Evolutionary conservation across 2,329 filamentous ascomycete species (phyloP).

Genomic region (Sarocladiaceae sp.): DNA sequence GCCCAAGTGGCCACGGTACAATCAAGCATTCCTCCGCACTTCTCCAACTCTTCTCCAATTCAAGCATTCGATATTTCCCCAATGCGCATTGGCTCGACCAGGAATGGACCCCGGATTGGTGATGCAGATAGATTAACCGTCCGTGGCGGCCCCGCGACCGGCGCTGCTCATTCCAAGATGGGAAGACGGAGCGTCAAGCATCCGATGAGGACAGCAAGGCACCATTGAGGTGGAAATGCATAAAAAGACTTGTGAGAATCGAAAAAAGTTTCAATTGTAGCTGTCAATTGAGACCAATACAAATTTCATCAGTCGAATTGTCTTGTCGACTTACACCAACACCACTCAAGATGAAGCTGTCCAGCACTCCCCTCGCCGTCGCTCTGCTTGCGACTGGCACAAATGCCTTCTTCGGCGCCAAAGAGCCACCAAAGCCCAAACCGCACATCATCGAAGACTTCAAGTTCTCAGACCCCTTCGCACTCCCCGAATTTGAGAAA

Average conservation of each 20-base stretch:
- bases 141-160: conserved; percentile 5
- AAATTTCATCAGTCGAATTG: background rate
- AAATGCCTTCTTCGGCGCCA: conserved; percentile 21
- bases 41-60: conserved; percentile 1
- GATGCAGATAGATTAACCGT: conserved; percentile 6
- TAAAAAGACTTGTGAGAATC: conserved; percentile 6
- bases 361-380: conserved; percentile 10
- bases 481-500: conserved; percentile 18
- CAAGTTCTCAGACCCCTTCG: conserved; percentile 35
- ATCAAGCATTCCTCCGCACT: no score
- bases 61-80: no score
- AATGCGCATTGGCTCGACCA: conserved; percentile 5
- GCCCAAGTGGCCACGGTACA: no score
- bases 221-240: conserved; percentile 4
- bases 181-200: conserved; percentile 20
- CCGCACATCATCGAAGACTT: conserved; percentile 32
- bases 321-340: no score
- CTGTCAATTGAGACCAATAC: background rate
- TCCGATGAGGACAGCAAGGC: conserved; percentile 27
- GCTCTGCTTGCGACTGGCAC: conserved; percentile 14
- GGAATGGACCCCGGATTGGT: no score
- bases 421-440: conserved; percentile 20
- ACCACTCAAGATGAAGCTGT: conserved; percentile 19
- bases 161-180: conserved; percentile 13
- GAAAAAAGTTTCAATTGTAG: background rate